Conservation (phyloP, 768 basidiomycete species). For the Coprinopsis cinerea region DNA sequence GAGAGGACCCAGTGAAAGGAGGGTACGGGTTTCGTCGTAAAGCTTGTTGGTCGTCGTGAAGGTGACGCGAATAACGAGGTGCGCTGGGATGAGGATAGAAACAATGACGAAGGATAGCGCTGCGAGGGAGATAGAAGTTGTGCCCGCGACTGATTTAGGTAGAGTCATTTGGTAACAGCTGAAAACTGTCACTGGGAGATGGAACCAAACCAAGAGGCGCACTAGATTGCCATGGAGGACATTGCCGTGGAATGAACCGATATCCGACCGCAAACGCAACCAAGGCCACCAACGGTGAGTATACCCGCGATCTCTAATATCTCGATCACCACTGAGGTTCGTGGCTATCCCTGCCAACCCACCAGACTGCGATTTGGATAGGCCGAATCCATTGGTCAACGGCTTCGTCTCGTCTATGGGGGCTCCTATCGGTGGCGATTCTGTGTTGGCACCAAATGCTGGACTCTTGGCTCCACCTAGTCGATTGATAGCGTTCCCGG, state of each 20-base stretch:
- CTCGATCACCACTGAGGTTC: slow-evolving; percentile 1
- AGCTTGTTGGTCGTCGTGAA: slow-evolving; percentile 82
- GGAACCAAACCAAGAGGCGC: slow-evolving; percentile 86
- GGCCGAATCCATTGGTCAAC: slow-evolving; percentile 18
- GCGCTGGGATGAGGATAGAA: slow-evolving; percentile 69
- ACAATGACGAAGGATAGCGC: slow-evolving; percentile 76
- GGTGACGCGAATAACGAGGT: slow-evolving; percentile 72
- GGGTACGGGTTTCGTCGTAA: slow-evolving; percentile 90
- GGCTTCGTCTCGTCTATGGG: slow-evolving; percentile 46
- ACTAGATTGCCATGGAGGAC: slow-evolving; percentile 88
- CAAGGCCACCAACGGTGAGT: slow-evolving; percentile 34
- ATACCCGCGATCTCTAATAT: slow-evolving; percentile 24
- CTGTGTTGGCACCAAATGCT: background rate
- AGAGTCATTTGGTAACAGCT: slow-evolving; percentile 82
- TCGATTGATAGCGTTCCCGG: slow-evolving; percentile 6
- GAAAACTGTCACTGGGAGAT: slow-evolving; percentile 90
- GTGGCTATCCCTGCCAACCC: slow-evolving; percentile 17
- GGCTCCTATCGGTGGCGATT: background rate
- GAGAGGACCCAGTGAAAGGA: slow-evolving; percentile 84
- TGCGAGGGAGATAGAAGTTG: slow-evolving; percentile 69
- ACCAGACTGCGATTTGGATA: slow-evolving; percentile 13
- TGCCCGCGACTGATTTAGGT: slow-evolving; percentile 41
- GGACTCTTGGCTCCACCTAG: slow-evolving; percentile 7
- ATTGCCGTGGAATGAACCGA: slow-evolving; percentile 75
- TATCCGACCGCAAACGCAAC: slow-evolving; percentile 52